Conservation (phyloP, 2,329 filamentous ascomycete genomes). For the Massarina eburnea region DNA sequence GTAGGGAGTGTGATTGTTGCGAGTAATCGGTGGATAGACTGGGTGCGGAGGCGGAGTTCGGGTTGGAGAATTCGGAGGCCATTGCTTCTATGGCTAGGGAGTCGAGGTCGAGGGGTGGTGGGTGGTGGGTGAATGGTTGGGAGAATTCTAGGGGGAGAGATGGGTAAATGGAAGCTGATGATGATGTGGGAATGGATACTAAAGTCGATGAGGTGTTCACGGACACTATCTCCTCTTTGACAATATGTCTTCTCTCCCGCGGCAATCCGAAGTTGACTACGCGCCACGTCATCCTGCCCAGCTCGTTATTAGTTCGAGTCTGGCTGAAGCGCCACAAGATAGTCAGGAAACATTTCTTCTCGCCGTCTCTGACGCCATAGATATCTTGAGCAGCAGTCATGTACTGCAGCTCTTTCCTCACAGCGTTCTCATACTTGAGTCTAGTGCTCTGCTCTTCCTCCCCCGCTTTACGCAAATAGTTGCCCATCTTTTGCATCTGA, state of each 20-base stretch:
- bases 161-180: constrained; percentile 17
- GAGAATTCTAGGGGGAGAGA: constrained; percentile 17
- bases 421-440: constrained; percentile 24
- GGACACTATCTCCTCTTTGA: constrained; percentile 17
- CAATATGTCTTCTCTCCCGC: constrained; percentile 3
- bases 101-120: constrained; percentile 29
- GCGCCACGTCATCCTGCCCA: constrained; percentile 39
- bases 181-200: not conserved
- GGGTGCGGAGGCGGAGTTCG: constrained; percentile 22
- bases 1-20: constrained; percentile 20
- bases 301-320: constrained; percentile 24
- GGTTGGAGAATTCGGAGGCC: constrained; percentile 23
- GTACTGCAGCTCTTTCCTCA: constrained; percentile 34
- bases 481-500: constrained; percentile 34
- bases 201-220: too few relatives aligned
- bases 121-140: constrained; percentile 18
- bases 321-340: constrained; percentile 45
- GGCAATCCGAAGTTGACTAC: constrained; percentile 25
- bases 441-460: constrained; percentile 18
- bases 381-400: constrained; percentile 49
- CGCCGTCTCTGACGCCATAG: constrained; percentile 33
- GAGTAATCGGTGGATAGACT: constrained; percentile 32
- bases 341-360: constrained; percentile 33
- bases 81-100: constrained; percentile 20
- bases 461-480: constrained; percentile 13